phyloP scores from a whole-genome alignment of 352 stramenopile species.

The Phytophthora constricta region DNA sequence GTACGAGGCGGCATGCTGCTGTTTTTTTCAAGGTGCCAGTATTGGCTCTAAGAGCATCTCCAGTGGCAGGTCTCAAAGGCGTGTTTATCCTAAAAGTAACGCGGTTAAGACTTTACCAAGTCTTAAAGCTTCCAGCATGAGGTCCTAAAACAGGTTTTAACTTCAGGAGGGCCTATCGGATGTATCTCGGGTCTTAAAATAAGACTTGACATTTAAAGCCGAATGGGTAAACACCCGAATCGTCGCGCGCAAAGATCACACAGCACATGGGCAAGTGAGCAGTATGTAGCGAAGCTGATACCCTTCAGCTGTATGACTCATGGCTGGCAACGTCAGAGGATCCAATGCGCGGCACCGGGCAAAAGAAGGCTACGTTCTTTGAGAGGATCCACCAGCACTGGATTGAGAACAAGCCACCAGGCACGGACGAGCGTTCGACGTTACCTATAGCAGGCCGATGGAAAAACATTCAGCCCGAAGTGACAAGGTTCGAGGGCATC shows the following conservation, averaged over 20 bases:
- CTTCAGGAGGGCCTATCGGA: neutral
- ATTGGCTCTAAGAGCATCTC: too few species aligned
- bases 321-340: neutral
- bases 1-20: too few species aligned
- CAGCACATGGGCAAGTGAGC: neutral
- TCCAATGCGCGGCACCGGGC: neutral
- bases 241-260: neutral
- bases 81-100: too few species aligned
- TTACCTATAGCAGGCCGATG: neutral
- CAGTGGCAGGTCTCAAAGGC: too few species aligned
- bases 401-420: neutral
- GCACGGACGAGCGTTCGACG: neutral
- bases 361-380: conserved; percentile 1
- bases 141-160: neutral
- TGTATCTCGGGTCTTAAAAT: neutral
- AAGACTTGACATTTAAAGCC: neutral
- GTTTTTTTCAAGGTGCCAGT: too few species aligned
- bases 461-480: conserved; percentile 14
- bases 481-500: conserved; percentile 11
- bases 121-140: too few species aligned
- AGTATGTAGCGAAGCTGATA: neutral
- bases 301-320: neutral
- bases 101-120: too few species aligned
- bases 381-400: neutral
- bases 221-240: neutral